Evolutionary conservation across 306 rosid genomes (phyloP), one percentile per base, ranked within the genome.

Genomic region (Argentina anserina): DNA sequence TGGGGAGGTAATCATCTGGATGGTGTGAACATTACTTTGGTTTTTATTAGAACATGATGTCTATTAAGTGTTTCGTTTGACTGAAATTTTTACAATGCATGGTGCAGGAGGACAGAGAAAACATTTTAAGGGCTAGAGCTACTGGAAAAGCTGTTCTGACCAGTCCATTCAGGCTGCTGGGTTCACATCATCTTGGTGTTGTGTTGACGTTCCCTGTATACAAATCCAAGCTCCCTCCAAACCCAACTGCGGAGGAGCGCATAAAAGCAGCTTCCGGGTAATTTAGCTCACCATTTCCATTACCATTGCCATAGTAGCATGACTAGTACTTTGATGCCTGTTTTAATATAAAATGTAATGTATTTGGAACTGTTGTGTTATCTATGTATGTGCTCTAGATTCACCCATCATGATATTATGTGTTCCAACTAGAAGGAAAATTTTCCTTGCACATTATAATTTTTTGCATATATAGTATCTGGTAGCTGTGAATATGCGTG

Each of bases 71-170:
- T 68, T 77, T 70, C 69, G 6, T 74, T 36, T 47, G 72, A 65
- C 26, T 21, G 58, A n/a, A 47, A 58, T 39, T 77, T 82, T 70
- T 67, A 15, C 5, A 45, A 53, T 75, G 39, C 23, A n/a, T 79
- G 77, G 61, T 76, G 71, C 86, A 95, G 99, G 99, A 95, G 84
- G 99, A 95, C 78, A 82, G 97, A 6, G 97, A 90, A 66, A 95
- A 95, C 84, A 95, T 95, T 79, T 80, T 90, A 81, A 91, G 99
- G 88, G 93, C 99, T 42, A 83, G 97, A 80, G 97, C 99, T 64
- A 95, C 99, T 26, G 97, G 99, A 56, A 95, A 91, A 83, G 97
- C 99, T 43, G 99, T 90, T 78, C 85, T 95, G 40, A 95, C 99
- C n/a, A 88, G 97, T 56, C 99, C 99, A 12, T 95, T 95, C 55